Evolutionary conservation across 495 filamentous ascomycete genomes (phyloP), one percentile per base, ranked within the genome.

Genomic region (Podospora tetraspora): DNA sequence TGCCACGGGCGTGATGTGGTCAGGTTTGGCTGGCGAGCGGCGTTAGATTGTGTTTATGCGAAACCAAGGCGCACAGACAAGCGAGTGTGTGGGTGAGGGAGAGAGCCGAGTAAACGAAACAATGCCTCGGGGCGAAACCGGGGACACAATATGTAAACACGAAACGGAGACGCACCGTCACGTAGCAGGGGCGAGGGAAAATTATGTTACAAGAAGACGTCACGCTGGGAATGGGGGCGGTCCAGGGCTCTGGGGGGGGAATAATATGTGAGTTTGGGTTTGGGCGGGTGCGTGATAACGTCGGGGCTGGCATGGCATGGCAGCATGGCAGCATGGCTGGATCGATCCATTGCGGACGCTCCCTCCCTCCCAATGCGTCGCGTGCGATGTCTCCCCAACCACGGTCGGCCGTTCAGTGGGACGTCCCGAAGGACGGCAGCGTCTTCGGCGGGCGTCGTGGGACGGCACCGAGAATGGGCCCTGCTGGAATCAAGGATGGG

Each of bases 341-440:
- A 59, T 65, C 56, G 60, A 68, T 68, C 61, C 61, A 68, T 62
- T 16, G 61, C 59, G 56, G 21, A 67, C 34, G 27, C 63, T 24
- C 63, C 22, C n/a, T 67, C 57, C 57, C 19, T 43, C 43, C 43
- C 43, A 52, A 52, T 52, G 43, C 43, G 43, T 52, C 43, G 43
- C 43, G 43, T 52, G 43, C 43, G 43, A 22, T 1, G 19, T 2
- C 43, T 59, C 57, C 60, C 66, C 59, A 68, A 62, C 59, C 66
- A 25, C 60, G 22, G 66, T 34, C 10, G 58, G 66, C 21, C 34
- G 52, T 24, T 43, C 43, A 63, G 32, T 68, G 66, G 66, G 66
- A 68, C 61, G 37, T 68, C 66, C 66, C 66, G 66, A 29, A n/a
- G 29, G 61, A 58, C 57, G 60, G 37, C 59, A 56, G 62, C 62